Conservation (phyloP, 2,329 filamentous ascomycete species). For the Phialophora tarda region DNA sequence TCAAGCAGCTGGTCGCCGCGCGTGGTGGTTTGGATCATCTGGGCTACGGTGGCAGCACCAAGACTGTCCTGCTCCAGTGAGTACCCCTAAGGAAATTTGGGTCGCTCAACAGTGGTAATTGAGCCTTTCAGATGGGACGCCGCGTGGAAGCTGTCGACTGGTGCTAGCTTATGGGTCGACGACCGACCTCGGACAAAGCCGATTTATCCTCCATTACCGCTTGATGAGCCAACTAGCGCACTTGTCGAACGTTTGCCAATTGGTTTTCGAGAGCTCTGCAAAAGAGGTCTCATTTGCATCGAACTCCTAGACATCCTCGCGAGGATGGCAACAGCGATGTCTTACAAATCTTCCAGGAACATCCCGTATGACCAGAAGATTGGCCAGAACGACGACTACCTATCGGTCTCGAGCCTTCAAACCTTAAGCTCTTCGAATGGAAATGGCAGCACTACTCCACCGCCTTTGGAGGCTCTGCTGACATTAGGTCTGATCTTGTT, state of each 20-base stretch:
- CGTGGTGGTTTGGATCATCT: slow-evolving; percentile 4
- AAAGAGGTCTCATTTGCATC: background rate
- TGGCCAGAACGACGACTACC: slow-evolving; percentile 9
- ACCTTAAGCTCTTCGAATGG: background rate
- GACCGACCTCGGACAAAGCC: background rate
- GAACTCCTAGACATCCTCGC: background rate
- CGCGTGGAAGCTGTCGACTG: slow-evolving; percentile 1
- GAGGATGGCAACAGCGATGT: slow-evolving; percentile 5
- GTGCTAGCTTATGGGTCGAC: slow-evolving; percentile 4
- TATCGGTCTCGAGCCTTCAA: slow-evolving; percentile 2
- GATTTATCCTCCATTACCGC: slow-evolving; percentile 2
- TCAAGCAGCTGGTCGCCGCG: slow-evolving; percentile 1
- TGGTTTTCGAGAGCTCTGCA: background rate
- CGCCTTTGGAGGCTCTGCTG: background rate
- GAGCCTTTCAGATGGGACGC: slow-evolving; percentile 3
- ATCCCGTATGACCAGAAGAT: slow-evolving; percentile 3
- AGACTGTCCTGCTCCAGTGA: slow-evolving; percentile 9
- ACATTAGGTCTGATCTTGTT: slow-evolving; percentile 1
- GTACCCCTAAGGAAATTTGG: background rate
- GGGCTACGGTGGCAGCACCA: slow-evolving; percentile 4
- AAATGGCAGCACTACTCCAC: background rate
- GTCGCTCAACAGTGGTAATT: background rate
- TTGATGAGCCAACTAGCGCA: background rate
- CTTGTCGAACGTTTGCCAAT: background rate
- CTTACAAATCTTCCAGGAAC: slow-evolving; percentile 1